phyloP scores from a whole-genome alignment of 352 stramenopile genomes.

The Phytophthora quininea region DNA sequence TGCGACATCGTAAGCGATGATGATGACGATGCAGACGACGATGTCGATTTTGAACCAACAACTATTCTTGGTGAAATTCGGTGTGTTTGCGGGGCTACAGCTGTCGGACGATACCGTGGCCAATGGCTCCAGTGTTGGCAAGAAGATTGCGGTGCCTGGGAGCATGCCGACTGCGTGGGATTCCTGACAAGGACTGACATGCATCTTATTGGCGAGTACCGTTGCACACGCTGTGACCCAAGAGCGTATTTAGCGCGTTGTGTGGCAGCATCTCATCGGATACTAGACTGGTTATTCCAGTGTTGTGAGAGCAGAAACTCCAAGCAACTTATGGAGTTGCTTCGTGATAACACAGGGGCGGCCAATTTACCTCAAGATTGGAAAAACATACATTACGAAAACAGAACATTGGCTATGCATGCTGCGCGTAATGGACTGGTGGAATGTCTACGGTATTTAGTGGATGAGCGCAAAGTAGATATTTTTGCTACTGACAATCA shows the following conservation, averaged over 20 bases:
- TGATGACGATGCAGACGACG: slow-evolving; percentile 18
- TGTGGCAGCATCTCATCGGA: slow-evolving; percentile 25
- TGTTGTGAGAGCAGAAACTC: slow-evolving; percentile 70
- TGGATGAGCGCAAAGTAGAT: slow-evolving; percentile 50
- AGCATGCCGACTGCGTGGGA: slow-evolving; percentile 78
- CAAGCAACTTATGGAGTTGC: slow-evolving; percentile 53
- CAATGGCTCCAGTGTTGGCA: slow-evolving; percentile 77
- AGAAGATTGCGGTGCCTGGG: slow-evolving; percentile 65
- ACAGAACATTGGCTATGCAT: slow-evolving; percentile 61
- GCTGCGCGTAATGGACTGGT: slow-evolving; percentile 45
- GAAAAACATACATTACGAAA: slow-evolving; percentile 37
- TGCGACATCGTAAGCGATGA: slow-evolving; percentile 11
- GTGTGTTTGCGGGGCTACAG: slow-evolving; percentile 59
- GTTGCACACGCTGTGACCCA: slow-evolving; percentile 58
- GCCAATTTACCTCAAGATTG: slow-evolving; percentile 37
- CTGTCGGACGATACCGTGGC: slow-evolving; percentile 56
- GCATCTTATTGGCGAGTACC: slow-evolving; percentile 33
- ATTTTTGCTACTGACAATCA: slow-evolving; percentile 53
- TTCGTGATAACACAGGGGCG: slow-evolving; percentile 35
- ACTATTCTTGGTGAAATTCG: slow-evolving; percentile 54
- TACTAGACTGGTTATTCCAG: slow-evolving; percentile 69
- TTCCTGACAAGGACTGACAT: slow-evolving; percentile 37
- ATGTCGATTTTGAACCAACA: slow-evolving; percentile 22
- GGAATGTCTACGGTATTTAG: slow-evolving; percentile 45
- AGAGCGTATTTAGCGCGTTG: slow-evolving; percentile 37